Conservation (phyloP, 768 basidiomycete genomes). For the Candolleomyces efflorescens region DNA sequence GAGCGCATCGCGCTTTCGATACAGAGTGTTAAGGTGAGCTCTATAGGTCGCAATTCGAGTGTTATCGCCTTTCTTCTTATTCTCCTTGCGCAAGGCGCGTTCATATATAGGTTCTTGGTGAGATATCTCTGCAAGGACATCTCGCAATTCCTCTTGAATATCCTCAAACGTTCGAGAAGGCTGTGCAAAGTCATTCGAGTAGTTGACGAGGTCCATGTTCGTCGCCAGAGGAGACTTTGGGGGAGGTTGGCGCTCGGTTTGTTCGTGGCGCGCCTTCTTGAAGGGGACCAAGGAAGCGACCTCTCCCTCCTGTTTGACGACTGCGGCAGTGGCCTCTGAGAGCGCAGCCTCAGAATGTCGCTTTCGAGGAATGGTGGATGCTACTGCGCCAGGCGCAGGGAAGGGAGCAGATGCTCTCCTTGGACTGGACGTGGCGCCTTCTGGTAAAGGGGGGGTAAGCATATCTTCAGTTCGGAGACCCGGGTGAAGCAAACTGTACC, state of each 20-base stretch:
- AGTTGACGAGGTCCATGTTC: background rate
- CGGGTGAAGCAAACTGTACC: background rate
- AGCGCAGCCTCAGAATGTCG: constrained; percentile 29
- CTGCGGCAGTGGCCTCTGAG: constrained; percentile 21
- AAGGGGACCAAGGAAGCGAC: background rate
- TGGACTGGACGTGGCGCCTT: background rate
- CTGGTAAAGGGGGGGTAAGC: background rate
- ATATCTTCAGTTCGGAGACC: background rate
- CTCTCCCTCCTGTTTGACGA: background rate
- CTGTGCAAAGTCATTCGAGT: background rate
- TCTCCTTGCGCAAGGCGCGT: constrained; percentile 11
- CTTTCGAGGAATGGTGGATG: constrained; percentile 32
- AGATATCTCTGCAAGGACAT: constrained; percentile 12
- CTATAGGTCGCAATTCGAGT: constrained; percentile 5
- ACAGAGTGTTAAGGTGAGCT: constrained; percentile 6
- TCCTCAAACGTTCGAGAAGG: constrained; percentile 13
- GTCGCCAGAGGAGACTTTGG: constrained; percentile 4
- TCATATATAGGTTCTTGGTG: constrained; percentile 9
- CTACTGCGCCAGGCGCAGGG: constrained; percentile 24
- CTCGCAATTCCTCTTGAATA: constrained; percentile 9
- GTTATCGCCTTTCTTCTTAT: constrained; percentile 11
- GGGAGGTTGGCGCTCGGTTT: background rate
- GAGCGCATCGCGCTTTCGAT: constrained; percentile 11
- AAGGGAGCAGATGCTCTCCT: constrained; percentile 10
- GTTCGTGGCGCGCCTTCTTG: constrained; percentile 6